phyloP scores from a whole-genome alignment of 176 grass and related monocot genomes.

The Tillandsia leiboldiana region DNA sequence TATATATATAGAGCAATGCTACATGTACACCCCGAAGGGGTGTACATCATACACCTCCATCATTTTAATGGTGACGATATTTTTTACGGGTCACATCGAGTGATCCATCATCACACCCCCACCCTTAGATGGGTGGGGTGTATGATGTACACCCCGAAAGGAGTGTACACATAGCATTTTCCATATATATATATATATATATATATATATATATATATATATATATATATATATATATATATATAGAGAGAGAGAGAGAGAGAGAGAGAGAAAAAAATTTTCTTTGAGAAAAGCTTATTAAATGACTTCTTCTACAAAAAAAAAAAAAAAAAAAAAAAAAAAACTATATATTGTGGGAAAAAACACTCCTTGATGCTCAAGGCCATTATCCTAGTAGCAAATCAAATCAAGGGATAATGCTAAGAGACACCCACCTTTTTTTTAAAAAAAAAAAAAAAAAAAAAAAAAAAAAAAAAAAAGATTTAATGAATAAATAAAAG shows the following conservation, averaged over 20 bases:
- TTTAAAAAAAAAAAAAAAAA: not conserved
- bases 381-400: constrained; percentile 33
- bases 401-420: constrained; percentile 44
- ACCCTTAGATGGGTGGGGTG: too few relatives aligned
- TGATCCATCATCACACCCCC: too few relatives aligned
- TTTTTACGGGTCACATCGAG: too few relatives aligned
- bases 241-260: not conserved
- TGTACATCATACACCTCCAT: too few relatives aligned
- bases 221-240: too few relatives aligned
- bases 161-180: too few relatives aligned
- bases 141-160: too few relatives aligned
- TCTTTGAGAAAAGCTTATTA: constrained; percentile 14
- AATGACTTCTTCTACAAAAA: constrained; percentile 20
- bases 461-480: not conserved
- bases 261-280: not conserved
- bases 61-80: too few relatives aligned
- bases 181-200: too few relatives aligned
- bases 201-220: too few relatives aligned
- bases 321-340: constrained; percentile 7
- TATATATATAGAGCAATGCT: too few relatives aligned
- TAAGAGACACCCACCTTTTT: constrained; percentile 11
- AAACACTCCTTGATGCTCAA: constrained; percentile 44
- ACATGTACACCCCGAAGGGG: too few relatives aligned
- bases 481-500: constrained; percentile 14
- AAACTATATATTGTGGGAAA: constrained; percentile 26